These are phyloP conservation scores for Metschnikowia arizonensis DNA, from an alignment of 805 yeast genomes.

Conservation along the genomic window DNA sequence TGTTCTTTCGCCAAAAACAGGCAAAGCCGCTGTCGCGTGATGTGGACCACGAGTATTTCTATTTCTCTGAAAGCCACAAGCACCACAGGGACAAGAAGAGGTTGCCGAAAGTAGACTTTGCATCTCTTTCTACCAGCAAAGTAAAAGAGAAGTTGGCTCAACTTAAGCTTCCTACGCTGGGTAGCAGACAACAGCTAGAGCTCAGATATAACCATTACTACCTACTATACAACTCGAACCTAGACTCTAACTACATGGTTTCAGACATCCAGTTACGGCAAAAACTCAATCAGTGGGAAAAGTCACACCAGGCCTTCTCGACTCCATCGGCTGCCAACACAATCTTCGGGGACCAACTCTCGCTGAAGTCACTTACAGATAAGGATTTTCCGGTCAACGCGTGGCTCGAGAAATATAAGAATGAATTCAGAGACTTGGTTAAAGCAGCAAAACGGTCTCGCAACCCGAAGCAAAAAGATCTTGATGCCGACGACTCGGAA, in stretches of 20 bases:
- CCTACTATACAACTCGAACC: slow-evolving; percentile 74
- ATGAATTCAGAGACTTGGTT: slow-evolving; percentile 38
- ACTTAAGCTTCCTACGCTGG: slow-evolving; percentile 55
- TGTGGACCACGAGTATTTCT: slow-evolving; percentile 26
- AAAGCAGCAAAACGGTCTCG: slow-evolving; percentile 28
- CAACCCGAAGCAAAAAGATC: neutral
- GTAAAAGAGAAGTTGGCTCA: slow-evolving; percentile 56
- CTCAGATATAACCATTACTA: slow-evolving; percentile 73
- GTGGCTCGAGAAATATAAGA: slow-evolving; percentile 40
- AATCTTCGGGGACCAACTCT: slow-evolving; percentile 21
- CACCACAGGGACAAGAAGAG: slow-evolving; percentile 32
- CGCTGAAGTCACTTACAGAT: slow-evolving; percentile 35
- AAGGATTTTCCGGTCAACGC: slow-evolving; percentile 44
- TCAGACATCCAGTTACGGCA: slow-evolving; percentile 51
- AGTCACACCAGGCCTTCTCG: slow-evolving; percentile 32
- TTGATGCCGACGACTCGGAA: neutral
- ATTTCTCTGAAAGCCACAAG: slow-evolving; percentile 27
- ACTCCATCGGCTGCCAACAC: slow-evolving; percentile 11
- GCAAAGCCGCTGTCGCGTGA: slow-evolving; percentile 7
- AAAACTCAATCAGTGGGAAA: slow-evolving; percentile 66
- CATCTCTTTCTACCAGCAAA: slow-evolving; percentile 53
- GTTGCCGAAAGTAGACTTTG: slow-evolving; percentile 62
- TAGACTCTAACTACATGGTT: slow-evolving; percentile 66
- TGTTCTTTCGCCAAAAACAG: slow-evolving; percentile 25
- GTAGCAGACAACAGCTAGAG: slow-evolving; percentile 61